Evolutionary conservation across 164 flowering plant genomes (phyloP), one percentile per base, ranked within the genome.

Genomic region (Pachysandra terminalis): DNA sequence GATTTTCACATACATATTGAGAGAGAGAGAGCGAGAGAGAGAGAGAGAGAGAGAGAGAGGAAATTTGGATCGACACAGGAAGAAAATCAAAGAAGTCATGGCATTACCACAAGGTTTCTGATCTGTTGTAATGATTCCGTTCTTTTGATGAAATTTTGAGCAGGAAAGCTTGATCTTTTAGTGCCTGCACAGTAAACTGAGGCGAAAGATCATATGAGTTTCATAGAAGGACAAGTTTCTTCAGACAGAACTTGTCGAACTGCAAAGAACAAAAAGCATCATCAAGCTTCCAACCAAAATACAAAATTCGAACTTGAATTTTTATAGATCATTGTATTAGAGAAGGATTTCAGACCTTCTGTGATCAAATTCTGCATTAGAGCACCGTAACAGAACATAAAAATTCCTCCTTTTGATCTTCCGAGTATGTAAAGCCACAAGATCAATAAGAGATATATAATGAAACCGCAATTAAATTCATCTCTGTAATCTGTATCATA

Each of bases 91-190:
- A 24, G 45, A 54, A 48, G 61, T 22, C 70, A 28, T 40, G 45
- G 64, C 72, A 56, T 64, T 71, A 74, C 75, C 77, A 60, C 23
- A n/a, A 68, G 61, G 28, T 55, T 54, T 53, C 12, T 22, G 61
- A 15, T 41, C 56, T 21, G 37, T 22, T 7, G 27, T 48, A 37
- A 26, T 51, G 58, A 66, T 75, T 7, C 51, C 7, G 23, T n/a
- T 23, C n/a, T 55, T 45, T 19, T 27, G 41, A 41, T 61, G 24
- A 28, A 56, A 59, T 59, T 21, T 22, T 12, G n/a, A 28, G 37
- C 66, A 24, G 19, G 16, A 68, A 49, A 53, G 2, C 61, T 27
- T 51, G 60, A 63, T 70, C 61, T 28, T 48, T 19, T 23, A 13
- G 24, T 41, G 1, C 67, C 76, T 64, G 72, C 26, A 56, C 26